Base-by-base conservation (phyloP, 805 yeast genomes). In the Suhomyces prunicola region DNA sequence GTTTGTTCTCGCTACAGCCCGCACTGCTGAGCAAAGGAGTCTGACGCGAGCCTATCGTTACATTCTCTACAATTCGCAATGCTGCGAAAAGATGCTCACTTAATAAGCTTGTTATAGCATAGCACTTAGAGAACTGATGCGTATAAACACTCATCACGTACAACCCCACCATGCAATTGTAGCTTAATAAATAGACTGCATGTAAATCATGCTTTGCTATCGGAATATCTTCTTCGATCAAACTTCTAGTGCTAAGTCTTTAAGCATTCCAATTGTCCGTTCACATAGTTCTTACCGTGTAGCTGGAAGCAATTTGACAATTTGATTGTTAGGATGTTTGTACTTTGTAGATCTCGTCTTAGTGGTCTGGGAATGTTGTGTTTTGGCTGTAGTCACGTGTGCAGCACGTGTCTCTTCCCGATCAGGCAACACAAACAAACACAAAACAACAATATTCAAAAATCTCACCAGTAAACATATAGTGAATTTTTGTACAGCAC, bases 391-490 rank as follows among this genome's bases (percentile, higher is more conserved):
- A 9, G n/a, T 6, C 42, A 39, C 42, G 42, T 19, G 42, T 5
- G 0, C 1, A 3, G 12, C 42, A 44, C 44, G 44, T 44, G 52
- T 6, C 15, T 2, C 19, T 7, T 13, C 27, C 52, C 44, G 26
- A 50, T 44, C 44, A n/a, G 52, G 52, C 44, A 50, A 50, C 36
- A 44, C 52, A 50, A 44, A 50, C 48, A 46, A 17, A 27, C 22
- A 44, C 48, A 46, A 46, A 46, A 39, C 24, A 39, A 39, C 24
- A 39, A 39, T 19, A 39, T 9, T 39, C 42, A 39, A 39, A 39
- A 39, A 39, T 39, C 42, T 39, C 42, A 39, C 42, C 42, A 39
- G 42, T 39, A 39, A 39, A 39, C 42, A 39, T 8, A 29, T 39
- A 39, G 24, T 39, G 42, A 39, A 39, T 17, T 39, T 39, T 39